Base-by-base conservation (phyloP, 352 stramenopile species). In the Phytophthora fragariaefolia region DNA sequence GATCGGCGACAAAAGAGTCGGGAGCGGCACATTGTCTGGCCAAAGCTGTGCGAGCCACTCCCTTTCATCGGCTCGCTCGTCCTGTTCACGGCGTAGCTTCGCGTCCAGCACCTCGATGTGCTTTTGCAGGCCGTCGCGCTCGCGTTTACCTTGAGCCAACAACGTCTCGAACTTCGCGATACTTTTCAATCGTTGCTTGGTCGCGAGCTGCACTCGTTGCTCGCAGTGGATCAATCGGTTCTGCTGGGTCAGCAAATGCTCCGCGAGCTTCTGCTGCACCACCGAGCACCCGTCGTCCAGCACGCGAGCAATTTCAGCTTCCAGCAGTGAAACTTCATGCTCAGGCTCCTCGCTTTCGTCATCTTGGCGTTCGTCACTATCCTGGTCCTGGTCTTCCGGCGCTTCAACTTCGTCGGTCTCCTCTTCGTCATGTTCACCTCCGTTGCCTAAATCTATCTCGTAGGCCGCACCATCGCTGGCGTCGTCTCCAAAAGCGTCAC, bases 31-130 rank as follows among this genome's bases (percentile, higher is more conserved):
- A 12, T 65, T 69, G 9, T 85, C 69, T 0, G 86, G 86, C 86
- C 86, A 94, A n/a, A 92, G 63, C 23, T 73, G 54, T 4, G 69
- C 69, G 4, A 94, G 62, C 83, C 82, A 92, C 59, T 90, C 59
- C 40, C 81, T 83, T 64, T 94, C 86, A 15, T 89, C 83, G 0
- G 34, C 43, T 13, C 82, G 79, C 17, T 90, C 85, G 9, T 76
- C 58, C 42, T 64, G 66, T 53, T 92, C 83, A 20, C 59, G 59
- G 9, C 66, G 54, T 6, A 84, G 59, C 27, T 68, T 66, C 32
- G 54, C 54, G 13, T 66, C 53, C 23, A 64, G 47, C 12, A 46
- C 48, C 2, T 76, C 51, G 8, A 84, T 15, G 18, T 62, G 71
- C 28, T 3, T 66, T 32, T 26, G 64, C 12, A 65, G 43, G 3